A percentile compares a stretch with the other conserved stretches of the same genome.
Evolutionary conservation across 2,329 filamentous ascomycete species (phyloP).

Genomic region (Colletotrichum somersetense): DNA sequence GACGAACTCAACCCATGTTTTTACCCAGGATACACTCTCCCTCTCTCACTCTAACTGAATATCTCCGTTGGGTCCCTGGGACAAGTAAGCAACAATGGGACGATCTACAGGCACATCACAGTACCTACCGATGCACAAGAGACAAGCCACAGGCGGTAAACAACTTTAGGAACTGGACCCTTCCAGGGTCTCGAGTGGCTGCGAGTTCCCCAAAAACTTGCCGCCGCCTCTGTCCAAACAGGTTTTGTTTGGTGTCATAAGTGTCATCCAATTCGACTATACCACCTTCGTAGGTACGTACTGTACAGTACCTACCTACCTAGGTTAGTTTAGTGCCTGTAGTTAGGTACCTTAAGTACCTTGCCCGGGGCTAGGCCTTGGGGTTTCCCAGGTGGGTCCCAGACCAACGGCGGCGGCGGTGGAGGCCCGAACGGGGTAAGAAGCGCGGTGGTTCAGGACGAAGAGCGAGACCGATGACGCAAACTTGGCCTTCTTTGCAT

Average conservation of each 20-base stretch:
- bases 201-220: conserved; percentile 21
- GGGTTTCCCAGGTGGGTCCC: conserved; percentile 2
- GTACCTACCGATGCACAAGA: neutral
- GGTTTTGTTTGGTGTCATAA: conserved; percentile 34
- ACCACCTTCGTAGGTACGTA: no score
- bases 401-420: neutral
- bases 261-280: conserved; percentile 27
- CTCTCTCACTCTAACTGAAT: no score
- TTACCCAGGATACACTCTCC: no score
- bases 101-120: neutral
- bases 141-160: conserved; percentile 21
- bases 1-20: conserved; percentile 11
- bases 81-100: neutral
- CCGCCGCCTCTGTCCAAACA: conserved; percentile 25
- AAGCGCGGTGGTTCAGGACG: conserved; percentile 10
- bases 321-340: no score
- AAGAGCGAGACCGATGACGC: conserved; percentile 30
- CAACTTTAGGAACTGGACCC: conserved; percentile 26
- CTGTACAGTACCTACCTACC: no score
- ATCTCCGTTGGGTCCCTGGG: neutral
- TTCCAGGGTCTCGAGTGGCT: conserved; percentile 38
- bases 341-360: no score
- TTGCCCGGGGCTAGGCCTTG: neutral
- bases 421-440: conserved; percentile 3
- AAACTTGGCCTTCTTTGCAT: conserved; percentile 33